Conservation (phyloP, 768 basidiomycete species). For the Boletus coccyginus region DNA sequence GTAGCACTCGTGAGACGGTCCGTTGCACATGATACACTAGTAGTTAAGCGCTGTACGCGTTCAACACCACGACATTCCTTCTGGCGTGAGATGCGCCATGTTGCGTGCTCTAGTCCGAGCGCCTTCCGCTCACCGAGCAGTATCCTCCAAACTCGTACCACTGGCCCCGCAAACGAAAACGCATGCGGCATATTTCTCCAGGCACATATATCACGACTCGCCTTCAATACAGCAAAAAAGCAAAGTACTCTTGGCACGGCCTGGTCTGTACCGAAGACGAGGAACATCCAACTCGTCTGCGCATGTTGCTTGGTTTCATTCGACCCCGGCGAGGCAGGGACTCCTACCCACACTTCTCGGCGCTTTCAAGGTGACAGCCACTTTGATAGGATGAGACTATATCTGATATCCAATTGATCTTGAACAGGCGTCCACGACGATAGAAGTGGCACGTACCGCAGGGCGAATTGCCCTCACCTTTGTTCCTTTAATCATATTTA, state of each 20-base stretch:
- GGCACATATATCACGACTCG: background rate
- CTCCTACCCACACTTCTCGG: slow-evolving; percentile 56
- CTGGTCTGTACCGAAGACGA: background rate
- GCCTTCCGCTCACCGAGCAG: background rate
- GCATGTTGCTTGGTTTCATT: slow-evolving; percentile 36
- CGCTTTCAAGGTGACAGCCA: slow-evolving; percentile 53
- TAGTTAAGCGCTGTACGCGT: slow-evolving; percentile 2
- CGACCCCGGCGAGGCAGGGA: slow-evolving; percentile 35
- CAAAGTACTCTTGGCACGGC: slow-evolving; percentile 6
- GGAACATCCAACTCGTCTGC: background rate
- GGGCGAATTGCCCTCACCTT: slow-evolving; percentile 74
- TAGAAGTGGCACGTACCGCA: slow-evolving; percentile 68
- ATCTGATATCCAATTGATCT: background rate
- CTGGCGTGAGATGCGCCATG: slow-evolving; percentile 48
- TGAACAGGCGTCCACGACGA: slow-evolving; percentile 66
- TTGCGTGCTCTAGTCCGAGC: slow-evolving; percentile 36
- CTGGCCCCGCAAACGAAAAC: background rate
- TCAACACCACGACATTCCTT: background rate
- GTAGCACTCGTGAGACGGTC: background rate
- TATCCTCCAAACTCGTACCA: background rate
- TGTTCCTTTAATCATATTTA: slow-evolving; percentile 64
- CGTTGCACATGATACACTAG: too few species aligned
- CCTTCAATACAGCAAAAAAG: background rate
- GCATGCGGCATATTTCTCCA: background rate
- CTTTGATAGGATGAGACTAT: background rate